A percentile compares a stretch with the other conserved stretches of the same genome.
phyloP scores from a whole-genome alignment of 768 basidiomycete genomes.

The Hypholoma fasciculare region DNA sequence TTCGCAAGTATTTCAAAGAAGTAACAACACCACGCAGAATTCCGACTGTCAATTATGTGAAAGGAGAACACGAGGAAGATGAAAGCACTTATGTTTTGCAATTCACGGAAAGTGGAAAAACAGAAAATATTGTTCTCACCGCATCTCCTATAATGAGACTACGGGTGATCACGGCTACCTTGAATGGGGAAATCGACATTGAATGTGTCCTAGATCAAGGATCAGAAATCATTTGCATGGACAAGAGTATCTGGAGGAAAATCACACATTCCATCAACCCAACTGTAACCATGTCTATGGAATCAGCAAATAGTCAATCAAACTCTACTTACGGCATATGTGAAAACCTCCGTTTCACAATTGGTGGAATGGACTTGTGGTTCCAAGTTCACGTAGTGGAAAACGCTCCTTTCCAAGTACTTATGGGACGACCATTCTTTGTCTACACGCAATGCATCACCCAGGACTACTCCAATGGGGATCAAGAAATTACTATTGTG shows the following conservation, averaged over 20 bases:
- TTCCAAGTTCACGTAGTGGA: not conserved
- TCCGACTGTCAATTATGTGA: not conserved
- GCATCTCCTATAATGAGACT: not conserved
- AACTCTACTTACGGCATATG: not conserved
- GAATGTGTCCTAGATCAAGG: conserved; percentile 1
- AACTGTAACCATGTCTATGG: not conserved
- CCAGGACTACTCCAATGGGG: not conserved
- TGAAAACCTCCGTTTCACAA: not conserved
- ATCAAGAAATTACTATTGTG: not conserved
- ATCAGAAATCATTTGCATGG: not conserved
- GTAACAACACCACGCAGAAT: not conserved
- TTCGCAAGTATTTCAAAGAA: not conserved
- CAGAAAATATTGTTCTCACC: not conserved
- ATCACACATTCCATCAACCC: not conserved
- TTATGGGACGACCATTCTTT: not conserved
- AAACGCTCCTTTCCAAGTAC: not conserved
- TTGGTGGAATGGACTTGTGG: not conserved
- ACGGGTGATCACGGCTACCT: not conserved
- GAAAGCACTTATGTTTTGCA: not conserved
- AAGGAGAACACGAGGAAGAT: not conserved
- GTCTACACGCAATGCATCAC: not conserved
- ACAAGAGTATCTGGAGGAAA: not conserved
- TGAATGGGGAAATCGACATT: not conserved
- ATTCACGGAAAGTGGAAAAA: not conserved
- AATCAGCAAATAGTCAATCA: conserved; percentile 1